A percentile compares a stretch with the other conserved stretches of the same genome.
Evolutionary conservation across 345 rosid genomes (phyloP).

Genomic region (Cochlearia excelsa): DNA sequence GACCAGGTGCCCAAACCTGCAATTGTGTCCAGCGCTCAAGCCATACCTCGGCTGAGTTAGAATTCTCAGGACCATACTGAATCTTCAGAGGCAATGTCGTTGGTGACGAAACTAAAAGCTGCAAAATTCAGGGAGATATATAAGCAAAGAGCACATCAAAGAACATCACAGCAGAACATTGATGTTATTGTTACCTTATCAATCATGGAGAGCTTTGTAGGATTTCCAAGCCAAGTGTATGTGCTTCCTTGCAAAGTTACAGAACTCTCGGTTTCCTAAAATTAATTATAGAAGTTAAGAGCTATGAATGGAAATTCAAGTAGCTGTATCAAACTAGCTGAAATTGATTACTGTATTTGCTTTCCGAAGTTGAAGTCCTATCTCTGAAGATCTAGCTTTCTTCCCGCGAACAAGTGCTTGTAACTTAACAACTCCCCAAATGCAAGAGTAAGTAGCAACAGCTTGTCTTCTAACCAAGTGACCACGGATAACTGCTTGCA

Average conservation of each 20-base stretch:
- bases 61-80: slow-evolving; percentile 52
- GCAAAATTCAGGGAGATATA: slow-evolving; percentile 28
- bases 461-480: slow-evolving; percentile 86
- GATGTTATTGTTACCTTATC: slow-evolving; percentile 47
- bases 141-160: slow-evolving; percentile 3
- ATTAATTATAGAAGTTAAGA: background rate
- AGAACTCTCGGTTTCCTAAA: slow-evolving; percentile 43
- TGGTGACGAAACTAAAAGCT: slow-evolving; percentile 61
- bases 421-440: slow-evolving; percentile 58
- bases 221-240: slow-evolving; percentile 36
- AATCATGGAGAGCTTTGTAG: slow-evolving; percentile 46
- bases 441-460: slow-evolving; percentile 60
- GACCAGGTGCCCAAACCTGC: slow-evolving; percentile 52
- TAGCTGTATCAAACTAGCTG: background rate
- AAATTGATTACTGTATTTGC: slow-evolving; percentile 22
- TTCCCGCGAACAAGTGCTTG: slow-evolving; percentile 63
- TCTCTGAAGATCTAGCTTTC: slow-evolving; percentile 45
- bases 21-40: slow-evolving; percentile 68
- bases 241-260: slow-evolving; percentile 33
- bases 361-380: slow-evolving; percentile 39
- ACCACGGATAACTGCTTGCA: slow-evolving; percentile 79
- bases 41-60: slow-evolving; percentile 66
- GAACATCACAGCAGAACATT: background rate
- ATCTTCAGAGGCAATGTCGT: slow-evolving; percentile 44
- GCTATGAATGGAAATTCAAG: background rate